Evolutionary conservation across 352 stramenopile species (phyloP).

Genomic region (Phytophthora pini): DNA sequence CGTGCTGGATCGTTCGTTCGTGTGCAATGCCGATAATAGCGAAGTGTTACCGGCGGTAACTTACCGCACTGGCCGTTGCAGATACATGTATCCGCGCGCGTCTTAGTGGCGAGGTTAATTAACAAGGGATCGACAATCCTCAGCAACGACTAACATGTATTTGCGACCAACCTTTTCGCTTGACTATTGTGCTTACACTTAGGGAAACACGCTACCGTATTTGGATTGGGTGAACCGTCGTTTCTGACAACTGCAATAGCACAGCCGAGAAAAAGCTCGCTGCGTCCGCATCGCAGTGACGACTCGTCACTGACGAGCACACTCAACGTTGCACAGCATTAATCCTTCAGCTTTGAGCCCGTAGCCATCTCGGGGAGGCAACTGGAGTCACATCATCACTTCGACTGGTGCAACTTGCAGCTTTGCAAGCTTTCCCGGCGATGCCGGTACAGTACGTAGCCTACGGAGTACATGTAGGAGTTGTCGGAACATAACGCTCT

Average conservation of each 20-base stretch:
- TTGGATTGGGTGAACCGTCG: too few species aligned
- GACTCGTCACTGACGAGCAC: not conserved
- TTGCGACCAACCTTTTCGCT: not conserved
- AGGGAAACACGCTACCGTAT: too few species aligned
- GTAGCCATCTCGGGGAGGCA: constrained; percentile 10
- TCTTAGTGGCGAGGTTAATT: too few species aligned
- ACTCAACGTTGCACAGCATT: not conserved
- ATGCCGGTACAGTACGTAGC: not conserved
- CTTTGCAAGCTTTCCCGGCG: constrained; percentile 1
- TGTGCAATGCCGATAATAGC: constrained; percentile 4
- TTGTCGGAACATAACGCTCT: too few species aligned
- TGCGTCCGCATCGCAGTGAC: not conserved
- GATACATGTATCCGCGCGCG: not conserved
- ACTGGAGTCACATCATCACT: not conserved
- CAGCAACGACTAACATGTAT: too few species aligned
- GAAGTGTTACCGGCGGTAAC: too few species aligned
- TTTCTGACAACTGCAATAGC: too few species aligned
- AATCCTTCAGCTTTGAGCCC: not conserved
- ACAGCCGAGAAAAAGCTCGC: not conserved
- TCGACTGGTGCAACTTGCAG: not conserved
- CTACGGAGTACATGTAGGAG: not conserved
- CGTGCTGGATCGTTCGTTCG: constrained; percentile 20
- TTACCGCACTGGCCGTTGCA: not conserved
- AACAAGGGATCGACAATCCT: not conserved
- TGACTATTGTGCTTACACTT: not conserved